A percentile compares a stretch with the other conserved stretches of the same genome.
Conservation (phyloP, 805 yeast species). For the Middelhovenomyces tepae region DNA sequence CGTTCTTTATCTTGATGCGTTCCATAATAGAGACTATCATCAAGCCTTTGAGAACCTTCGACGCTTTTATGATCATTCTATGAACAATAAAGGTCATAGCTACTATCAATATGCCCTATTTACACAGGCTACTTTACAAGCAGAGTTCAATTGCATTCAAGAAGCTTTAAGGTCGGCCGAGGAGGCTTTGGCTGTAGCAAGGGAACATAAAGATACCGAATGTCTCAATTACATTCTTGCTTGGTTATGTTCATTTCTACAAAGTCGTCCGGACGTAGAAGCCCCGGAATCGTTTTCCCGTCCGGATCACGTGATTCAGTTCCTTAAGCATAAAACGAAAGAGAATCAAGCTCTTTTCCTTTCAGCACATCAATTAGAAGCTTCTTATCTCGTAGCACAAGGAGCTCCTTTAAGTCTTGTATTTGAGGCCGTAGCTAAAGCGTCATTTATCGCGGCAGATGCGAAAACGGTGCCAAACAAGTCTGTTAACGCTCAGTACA, state of each 20-base stretch:
- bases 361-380: conserved; percentile 14
- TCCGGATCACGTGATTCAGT: conserved; percentile 58
- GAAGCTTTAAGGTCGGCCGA: conserved; percentile 73
- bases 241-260: conserved; percentile 52
- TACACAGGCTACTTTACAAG: conserved; percentile 62
- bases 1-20: conserved; percentile 38
- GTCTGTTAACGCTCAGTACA: conserved; percentile 2
- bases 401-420: conserved; percentile 29
- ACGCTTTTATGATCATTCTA: conserved; percentile 64
- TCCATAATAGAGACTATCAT: conserved; percentile 52
- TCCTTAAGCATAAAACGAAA: conserved; percentile 47
- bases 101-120: conserved; percentile 72
- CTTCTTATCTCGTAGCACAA: conserved; percentile 7
- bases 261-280: conserved; percentile 50
- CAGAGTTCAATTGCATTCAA: conserved; percentile 53
- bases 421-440: conserved; percentile 26
- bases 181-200: conserved; percentile 80
- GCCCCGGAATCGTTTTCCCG: conserved; percentile 44
- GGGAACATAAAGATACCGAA: conserved; percentile 69
- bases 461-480: conserved; percentile 12
- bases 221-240: conserved; percentile 65
- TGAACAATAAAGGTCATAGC: conserved; percentile 51
- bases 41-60: conserved; percentile 45
- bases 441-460: conserved; percentile 10
- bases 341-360: conserved; percentile 22